Conservation (phyloP, 805 yeast genomes). For the Nakazawaea populi region DNA sequence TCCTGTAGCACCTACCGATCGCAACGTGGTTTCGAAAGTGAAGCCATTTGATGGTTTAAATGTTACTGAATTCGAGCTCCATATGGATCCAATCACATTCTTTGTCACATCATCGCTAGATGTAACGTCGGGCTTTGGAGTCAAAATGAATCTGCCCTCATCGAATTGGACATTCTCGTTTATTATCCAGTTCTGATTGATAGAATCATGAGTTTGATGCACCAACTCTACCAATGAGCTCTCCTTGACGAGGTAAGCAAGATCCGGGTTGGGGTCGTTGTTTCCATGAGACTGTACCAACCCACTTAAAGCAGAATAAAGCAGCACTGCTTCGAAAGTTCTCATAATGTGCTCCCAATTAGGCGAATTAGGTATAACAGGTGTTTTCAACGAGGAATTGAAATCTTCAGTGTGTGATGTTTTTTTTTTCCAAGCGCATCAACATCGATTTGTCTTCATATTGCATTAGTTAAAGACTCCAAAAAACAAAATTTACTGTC, state of each 20-base stretch:
- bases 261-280: slow-evolving; percentile 3
- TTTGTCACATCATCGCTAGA: slow-evolving; percentile 19
- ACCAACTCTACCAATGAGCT: slow-evolving; percentile 8
- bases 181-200: slow-evolving; percentile 31
- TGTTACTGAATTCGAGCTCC: slow-evolving; percentile 28
- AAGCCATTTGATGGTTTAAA: slow-evolving; percentile 22
- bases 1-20: slow-evolving; percentile 52
- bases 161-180: slow-evolving; percentile 33
- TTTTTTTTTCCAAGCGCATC: too few species aligned
- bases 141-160: slow-evolving; percentile 49
- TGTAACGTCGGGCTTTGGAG: slow-evolving; percentile 30
- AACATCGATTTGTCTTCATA: too few species aligned
- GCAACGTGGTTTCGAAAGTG: slow-evolving; percentile 54
- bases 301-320: not conserved
- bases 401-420: not conserved
- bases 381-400: not conserved
- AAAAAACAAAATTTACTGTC: too few species aligned
- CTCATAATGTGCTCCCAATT: not conserved
- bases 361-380: too few species aligned
- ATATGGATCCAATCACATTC: slow-evolving; percentile 36
- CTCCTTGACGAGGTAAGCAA: slow-evolving; percentile 2
- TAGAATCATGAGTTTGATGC: slow-evolving; percentile 4
- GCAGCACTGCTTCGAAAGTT: not conserved
- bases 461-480: too few species aligned
- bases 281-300: not conserved